These are phyloP conservation scores for Carex kokanica DNA, from an alignment of 176 grass and related monocot species.

Conservation along the genomic window DNA sequence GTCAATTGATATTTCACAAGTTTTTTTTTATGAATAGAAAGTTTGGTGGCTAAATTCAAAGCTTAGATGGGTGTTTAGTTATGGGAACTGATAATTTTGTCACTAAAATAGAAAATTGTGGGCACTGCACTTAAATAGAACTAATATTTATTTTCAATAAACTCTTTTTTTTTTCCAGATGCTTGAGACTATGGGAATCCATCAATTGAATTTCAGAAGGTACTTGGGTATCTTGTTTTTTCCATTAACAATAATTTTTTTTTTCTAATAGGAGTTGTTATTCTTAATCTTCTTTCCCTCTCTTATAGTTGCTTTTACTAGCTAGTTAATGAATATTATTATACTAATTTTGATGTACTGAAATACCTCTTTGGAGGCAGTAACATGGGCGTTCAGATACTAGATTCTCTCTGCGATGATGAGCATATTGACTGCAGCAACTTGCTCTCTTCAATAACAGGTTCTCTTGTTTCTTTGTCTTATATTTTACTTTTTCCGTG, in stretches of 20 bases:
- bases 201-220: slow-evolving; percentile 90
- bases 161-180: slow-evolving; percentile 52
- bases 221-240: slow-evolving; percentile 15
- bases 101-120: slow-evolving; percentile 4
- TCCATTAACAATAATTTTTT: neutral
- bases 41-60: neutral
- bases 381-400: slow-evolving; percentile 54
- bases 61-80: neutral
- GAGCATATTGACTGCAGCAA: slow-evolving; percentile 67
- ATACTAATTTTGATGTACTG: slow-evolving; percentile 30
- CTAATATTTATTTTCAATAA: slow-evolving; percentile 13
- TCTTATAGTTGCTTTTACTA: slow-evolving; percentile 12
- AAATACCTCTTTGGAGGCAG: slow-evolving; percentile 35
- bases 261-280: neutral
- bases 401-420: slow-evolving; percentile 74
- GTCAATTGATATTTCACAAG: neutral
- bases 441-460: slow-evolving; percentile 81
- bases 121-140: neutral
- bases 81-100: neutral
- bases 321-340: neutral
- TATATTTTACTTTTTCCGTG: neutral
- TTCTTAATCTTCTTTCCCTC: slow-evolving; percentile 21
- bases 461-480: slow-evolving; percentile 35
- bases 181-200: slow-evolving; percentile 73
- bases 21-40: neutral